Evolutionary conservation across 805 yeast species (phyloP).

Genomic region (Barnettozyma botsteinii): DNA sequence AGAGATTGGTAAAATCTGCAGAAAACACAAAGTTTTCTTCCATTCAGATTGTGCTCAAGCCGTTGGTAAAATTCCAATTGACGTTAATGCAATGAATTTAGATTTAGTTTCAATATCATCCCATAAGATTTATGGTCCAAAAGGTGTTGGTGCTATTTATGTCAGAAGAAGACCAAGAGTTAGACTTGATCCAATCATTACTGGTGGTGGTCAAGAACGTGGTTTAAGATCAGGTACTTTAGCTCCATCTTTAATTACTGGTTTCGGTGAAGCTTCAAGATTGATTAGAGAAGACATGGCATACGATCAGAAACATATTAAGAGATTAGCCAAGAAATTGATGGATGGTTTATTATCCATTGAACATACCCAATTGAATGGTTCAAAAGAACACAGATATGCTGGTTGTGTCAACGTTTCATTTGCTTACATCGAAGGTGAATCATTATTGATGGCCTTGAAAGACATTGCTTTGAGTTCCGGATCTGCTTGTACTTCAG

Average conservation of each 20-base stretch:
- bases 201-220: slow-evolving; percentile 99
- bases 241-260: slow-evolving; percentile 93
- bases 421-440: slow-evolving; percentile 97
- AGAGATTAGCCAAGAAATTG: slow-evolving; percentile 65
- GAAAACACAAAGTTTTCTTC: slow-evolving; percentile 85
- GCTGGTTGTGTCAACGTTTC: slow-evolving; percentile 96
- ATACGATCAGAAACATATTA: slow-evolving; percentile 68
- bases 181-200: slow-evolving; percentile 87
- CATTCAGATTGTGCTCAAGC: slow-evolving; percentile 99
- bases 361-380: slow-evolving; percentile 88
- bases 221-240: slow-evolving; percentile 95
- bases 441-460: slow-evolving; percentile 93
- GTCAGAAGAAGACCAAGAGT: slow-evolving; percentile 98
- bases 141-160: slow-evolving; percentile 93
- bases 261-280: slow-evolving; percentile 97
- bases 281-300: slow-evolving; percentile 67
- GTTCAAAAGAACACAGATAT: slow-evolving; percentile 68
- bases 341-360: slow-evolving; percentile 66
- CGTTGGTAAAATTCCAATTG: slow-evolving; percentile 86
- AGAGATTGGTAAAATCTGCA: slow-evolving; percentile 86
- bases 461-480: slow-evolving; percentile 94
- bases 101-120: slow-evolving; percentile 92
- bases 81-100: slow-evolving; percentile 89
- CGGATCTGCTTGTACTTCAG: slow-evolving; percentile 98
- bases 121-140: slow-evolving; percentile 96